Conservation (phyloP, 2,329 filamentous ascomycete species). For the Paramyrothecium sp. region DNA sequence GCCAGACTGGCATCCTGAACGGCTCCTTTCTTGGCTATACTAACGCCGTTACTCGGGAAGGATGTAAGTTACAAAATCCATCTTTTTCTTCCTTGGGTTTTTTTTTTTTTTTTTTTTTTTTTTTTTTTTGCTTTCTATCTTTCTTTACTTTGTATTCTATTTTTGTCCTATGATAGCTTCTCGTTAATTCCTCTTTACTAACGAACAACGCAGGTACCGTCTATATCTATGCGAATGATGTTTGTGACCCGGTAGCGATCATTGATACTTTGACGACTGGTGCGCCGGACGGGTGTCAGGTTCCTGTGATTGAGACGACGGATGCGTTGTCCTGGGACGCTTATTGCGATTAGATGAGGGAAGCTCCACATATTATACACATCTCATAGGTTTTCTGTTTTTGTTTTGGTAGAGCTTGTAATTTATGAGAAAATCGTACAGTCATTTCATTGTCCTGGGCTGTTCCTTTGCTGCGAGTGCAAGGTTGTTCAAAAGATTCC, state of each 20-base stretch:
- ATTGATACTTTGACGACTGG: background rate
- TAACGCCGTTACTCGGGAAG: background rate
- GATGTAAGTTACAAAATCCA: background rate
- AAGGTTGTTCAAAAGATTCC: no score
- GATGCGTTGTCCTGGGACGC: background rate
- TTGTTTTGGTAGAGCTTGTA: no score
- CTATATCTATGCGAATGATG: background rate
- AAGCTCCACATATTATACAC: no score
- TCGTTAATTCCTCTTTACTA: background rate
- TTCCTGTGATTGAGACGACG: background rate
- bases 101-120: no score
- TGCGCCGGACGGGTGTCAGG: background rate
- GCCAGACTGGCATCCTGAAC: background rate
- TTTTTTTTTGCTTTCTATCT: no score
- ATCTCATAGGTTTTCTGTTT: no score
- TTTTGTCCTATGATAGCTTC: background rate
- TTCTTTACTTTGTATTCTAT: background rate
- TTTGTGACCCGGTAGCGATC: background rate
- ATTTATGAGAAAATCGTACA: no score
- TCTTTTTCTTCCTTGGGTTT: background rate
- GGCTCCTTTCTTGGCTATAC: background rate
- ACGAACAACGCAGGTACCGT: background rate
- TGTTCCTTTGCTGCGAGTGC: no score
- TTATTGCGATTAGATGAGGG: background rate
- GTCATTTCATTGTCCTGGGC: no score